These are phyloP conservation scores for Colletotrichum australisinense DNA, from an alignment of 2,329 filamentous ascomycete species.

Conservation along the genomic window DNA sequence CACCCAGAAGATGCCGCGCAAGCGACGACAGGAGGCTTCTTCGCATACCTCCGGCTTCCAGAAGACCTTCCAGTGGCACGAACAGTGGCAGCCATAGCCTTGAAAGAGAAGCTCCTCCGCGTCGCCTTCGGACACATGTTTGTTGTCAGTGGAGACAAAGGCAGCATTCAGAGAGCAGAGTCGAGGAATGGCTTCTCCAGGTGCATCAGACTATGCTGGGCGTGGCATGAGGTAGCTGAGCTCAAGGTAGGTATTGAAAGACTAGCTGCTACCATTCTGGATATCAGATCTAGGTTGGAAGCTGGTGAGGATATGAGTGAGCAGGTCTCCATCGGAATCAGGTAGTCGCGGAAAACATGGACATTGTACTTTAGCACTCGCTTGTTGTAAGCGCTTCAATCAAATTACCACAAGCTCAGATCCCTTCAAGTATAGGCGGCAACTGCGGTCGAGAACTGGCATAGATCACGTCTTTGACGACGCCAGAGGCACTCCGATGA, in stretches of 20 bases:
- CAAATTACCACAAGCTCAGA: no score
- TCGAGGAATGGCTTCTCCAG: conserved; percentile 60
- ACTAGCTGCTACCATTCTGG: conserved; percentile 51
- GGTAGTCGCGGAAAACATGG: not conserved
- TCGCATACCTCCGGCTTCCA: conserved; percentile 71
- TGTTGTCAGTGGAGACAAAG: conserved; percentile 69
- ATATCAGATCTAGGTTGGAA: not conserved
- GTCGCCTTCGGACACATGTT: conserved; percentile 78
- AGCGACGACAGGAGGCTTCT: conserved; percentile 65
- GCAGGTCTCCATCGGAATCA: not conserved
- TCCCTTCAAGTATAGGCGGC: no score
- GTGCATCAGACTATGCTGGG: conserved; percentile 75
- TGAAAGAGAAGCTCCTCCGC: conserved; percentile 72
- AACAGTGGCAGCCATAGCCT: conserved; percentile 60
- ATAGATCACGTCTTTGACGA: no score
- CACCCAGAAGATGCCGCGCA: not conserved
- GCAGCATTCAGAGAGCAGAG: conserved; percentile 47
- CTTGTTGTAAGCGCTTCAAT: no score
- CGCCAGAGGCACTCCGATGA: no score
- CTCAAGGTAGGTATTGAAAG: conserved; percentile 76
- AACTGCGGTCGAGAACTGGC: no score
- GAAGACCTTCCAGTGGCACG: not conserved
- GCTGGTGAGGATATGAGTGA: not conserved
- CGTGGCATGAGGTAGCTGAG: conserved; percentile 75
- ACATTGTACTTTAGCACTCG: not conserved